Percentiles rank a stretch among this genome's conserved stretches.
These are phyloP conservation scores for Athelia psychrophila DNA, from an alignment of 1,284 basidiomycete species.

Conservation along the genomic window DNA sequence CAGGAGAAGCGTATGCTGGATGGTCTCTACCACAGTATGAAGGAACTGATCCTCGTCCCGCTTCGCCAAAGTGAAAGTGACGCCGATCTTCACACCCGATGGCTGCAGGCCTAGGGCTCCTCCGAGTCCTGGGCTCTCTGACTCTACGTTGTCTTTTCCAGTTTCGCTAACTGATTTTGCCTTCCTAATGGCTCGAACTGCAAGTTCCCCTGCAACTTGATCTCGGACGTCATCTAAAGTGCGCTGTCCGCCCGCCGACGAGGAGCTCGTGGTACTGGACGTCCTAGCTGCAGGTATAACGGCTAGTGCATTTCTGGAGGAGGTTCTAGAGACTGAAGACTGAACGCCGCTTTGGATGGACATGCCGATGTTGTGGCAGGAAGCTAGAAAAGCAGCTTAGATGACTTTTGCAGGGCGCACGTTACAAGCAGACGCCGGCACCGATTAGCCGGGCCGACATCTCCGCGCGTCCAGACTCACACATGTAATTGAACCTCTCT, in stretches of 20 bases:
- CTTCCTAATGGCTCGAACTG: constrained; percentile 42
- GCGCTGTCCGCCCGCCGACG: constrained; percentile 19
- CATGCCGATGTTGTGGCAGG: no score
- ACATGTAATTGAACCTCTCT: no score
- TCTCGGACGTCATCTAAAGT: constrained; percentile 60
- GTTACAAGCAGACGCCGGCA: no score
- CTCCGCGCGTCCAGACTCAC: no score
- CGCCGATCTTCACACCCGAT: constrained; percentile 48
- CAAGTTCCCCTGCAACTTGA: constrained; percentile 60
- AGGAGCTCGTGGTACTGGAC: neutral
- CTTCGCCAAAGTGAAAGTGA: constrained; percentile 54
- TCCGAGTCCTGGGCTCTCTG: constrained; percentile 12
- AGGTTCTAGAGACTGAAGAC: no score
- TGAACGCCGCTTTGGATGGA: no score
- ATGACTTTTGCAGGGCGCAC: no score
- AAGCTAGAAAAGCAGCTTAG: no score
- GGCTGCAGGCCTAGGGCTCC: neutral
- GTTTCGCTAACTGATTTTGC: constrained; percentile 1
- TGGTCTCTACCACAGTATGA: constrained; percentile 43
- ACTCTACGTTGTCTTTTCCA: constrained; percentile 4
- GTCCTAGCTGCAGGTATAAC: no score
- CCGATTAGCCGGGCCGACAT: no score
- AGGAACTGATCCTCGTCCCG: constrained; percentile 52
- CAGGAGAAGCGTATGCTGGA: constrained; percentile 37
- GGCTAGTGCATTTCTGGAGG: no score